phyloP scores from a whole-genome alignment of 1,284 basidiomycete species.

The Moesziomyces sp. region DNA sequence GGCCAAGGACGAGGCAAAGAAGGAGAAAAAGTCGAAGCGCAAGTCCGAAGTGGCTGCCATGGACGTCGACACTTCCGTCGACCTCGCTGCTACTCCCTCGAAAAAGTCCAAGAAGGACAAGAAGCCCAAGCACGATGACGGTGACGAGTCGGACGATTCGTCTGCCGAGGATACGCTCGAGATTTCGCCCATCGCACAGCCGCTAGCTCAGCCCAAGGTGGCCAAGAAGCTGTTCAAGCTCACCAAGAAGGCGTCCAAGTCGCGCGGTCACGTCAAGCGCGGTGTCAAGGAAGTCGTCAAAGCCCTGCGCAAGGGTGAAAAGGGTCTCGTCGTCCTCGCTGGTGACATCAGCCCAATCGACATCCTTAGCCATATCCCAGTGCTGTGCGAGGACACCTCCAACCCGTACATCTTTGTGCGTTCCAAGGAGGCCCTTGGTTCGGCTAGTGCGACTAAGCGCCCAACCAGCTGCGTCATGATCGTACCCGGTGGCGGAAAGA shows the following conservation, averaged over 20 bases:
- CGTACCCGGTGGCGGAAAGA: conserved; percentile 72
- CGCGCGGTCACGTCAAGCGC: conserved; percentile 66
- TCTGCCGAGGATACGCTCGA: conserved; percentile 19
- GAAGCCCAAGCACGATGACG: conserved; percentile 51
- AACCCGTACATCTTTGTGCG: conserved; percentile 83
- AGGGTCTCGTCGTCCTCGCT: conserved; percentile 83
- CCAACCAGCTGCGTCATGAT: conserved; percentile 98
- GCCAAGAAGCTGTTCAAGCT: conserved; percentile 67
- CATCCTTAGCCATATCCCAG: conserved; percentile 94
- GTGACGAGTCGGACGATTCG: conserved; percentile 46
- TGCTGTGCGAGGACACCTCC: conserved; percentile 91
- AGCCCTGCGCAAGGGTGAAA: conserved; percentile 64
- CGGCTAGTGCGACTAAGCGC: conserved; percentile 94
- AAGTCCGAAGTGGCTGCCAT: conserved; percentile 52
- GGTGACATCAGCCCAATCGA: conserved; percentile 98
- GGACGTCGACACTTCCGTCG: conserved; percentile 31
- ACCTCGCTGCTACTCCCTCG: conserved; percentile 30
- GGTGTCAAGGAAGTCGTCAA: conserved; percentile 68
- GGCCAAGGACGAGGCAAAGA: conserved; percentile 59
- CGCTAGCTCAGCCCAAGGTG: conserved; percentile 61
- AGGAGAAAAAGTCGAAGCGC: conserved; percentile 59
- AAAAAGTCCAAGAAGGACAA: conserved; percentile 59
- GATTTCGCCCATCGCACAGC: conserved; percentile 62
- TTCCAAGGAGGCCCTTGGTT: conserved; percentile 80
- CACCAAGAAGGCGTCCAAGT: conserved; percentile 67